Evolutionary conservation across 257 asterid species (phyloP), one percentile per base, ranked within the genome.

Genomic region (Solanum etuberosum): DNA sequence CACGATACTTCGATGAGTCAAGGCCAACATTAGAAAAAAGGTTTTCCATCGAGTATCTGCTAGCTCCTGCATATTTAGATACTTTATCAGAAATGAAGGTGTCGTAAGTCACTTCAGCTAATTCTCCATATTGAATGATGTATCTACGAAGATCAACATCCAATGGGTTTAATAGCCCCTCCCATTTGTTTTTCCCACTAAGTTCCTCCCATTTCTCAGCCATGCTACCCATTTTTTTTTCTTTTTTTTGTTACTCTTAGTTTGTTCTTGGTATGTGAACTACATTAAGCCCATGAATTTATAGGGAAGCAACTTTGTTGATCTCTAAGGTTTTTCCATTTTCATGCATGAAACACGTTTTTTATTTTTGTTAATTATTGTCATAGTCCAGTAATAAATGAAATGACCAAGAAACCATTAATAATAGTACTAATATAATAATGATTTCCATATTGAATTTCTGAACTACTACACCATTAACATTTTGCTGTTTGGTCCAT

Each of bases 61-160:
- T 89, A 84, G 92, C 90, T 7, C 98, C 98, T 0, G 99, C 98
- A 48, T 92, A 93, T 86, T 92, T 95, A 3, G 99, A 97, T 5
- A 88, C 92, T 84, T 77, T 90, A 4, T 91, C 94, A 0, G 91
- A 77, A 87, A 91, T 94, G 93, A 97, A 97, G 3, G 93, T 89
- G 81, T 97, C 99, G 73, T 97, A 97, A 4, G 97, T 88, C 14
- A 95, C 96, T 65, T 97, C 96, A 3, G 97, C 92, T 90, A 72
- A 89, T 71, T 94, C 91, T 1, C 98, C 98, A 46, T 94, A 97
- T 85, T 94, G 95, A 77, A 97, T 92, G 0, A 97, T 31, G 89
- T 93, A 95, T 15, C 85, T 91, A 2, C 98, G 98, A 32, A 95
- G 97, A 67, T 95, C 96, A 18, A 83, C 77, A 83, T 97, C 98